A percentile compares a stretch with the other conserved stretches of the same genome.
Evolutionary conservation across 805 yeast species (phyloP).

Genomic region (Metschnikowia colocasiae): DNA sequence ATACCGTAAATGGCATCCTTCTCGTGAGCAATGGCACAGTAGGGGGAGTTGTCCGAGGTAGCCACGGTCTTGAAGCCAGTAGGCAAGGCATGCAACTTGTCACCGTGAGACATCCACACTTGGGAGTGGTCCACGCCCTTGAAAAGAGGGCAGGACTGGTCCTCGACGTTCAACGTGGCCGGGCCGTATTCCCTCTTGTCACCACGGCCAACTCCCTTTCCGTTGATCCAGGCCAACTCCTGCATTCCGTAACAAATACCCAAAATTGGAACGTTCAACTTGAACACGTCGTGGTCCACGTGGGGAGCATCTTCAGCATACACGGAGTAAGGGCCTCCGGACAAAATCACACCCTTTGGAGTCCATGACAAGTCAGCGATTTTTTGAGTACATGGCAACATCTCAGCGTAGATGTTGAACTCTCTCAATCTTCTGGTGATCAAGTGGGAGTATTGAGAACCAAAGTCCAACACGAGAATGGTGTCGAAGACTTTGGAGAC

Average conservation of each 20-base stretch:
- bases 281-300: constrained; percentile 90
- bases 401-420: constrained; percentile 96
- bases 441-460: constrained; percentile 96
- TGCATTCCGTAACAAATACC: constrained; percentile 99
- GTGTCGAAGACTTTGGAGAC: constrained; percentile 93
- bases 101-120: constrained; percentile 99
- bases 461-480: constrained; percentile 94
- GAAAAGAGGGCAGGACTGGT: constrained; percentile 66
- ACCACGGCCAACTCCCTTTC: constrained; percentile 90
- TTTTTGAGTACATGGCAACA: constrained; percentile 99
- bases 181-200: constrained; percentile 98
- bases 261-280: constrained; percentile 86
- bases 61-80: constrained; percentile 86
- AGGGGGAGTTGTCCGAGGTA: constrained; percentile 91
- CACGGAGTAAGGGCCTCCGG: constrained; percentile 98
- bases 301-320: constrained; percentile 95
- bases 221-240: constrained; percentile 97
- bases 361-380: constrained; percentile 87
- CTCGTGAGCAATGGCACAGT: constrained; percentile 83
- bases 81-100: constrained; percentile 88
- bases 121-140: constrained; percentile 88
- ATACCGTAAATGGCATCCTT: constrained; percentile 80
- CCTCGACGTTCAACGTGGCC: constrained; percentile 78
- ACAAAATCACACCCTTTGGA: constrained; percentile 92
- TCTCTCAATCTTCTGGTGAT: constrained; percentile 97